Evolutionary conservation across 768 basidiomycete genomes (phyloP), one percentile per base, ranked within the genome.

Genomic region (Mrakia frigida): DNA sequence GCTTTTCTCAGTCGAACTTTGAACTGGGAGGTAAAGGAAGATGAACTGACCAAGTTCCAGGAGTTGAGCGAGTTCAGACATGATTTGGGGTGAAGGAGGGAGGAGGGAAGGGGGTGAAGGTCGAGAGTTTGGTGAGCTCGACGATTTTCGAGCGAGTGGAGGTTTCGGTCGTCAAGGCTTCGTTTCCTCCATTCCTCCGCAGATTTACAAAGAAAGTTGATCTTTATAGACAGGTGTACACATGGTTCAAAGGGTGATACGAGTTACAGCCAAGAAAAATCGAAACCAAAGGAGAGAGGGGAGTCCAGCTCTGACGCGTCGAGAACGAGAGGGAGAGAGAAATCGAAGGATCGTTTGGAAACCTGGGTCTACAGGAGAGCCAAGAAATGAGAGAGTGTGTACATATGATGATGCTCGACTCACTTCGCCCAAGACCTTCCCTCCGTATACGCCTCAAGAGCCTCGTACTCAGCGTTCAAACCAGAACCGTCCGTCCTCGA

Each of bases 11-110:
- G 16, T 18, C 35, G 21, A 37, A 52, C 4, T 18, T 6, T 4
- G 18, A 0, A 9, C 50, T 14, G 1, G 39, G 5, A 9, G 63
- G 25, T 53, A 1, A 1, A 65, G 0, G 31, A 6, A 43, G 6
- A 25, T 18, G n/a, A 43, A 67, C 52, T 18, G 14, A 77, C 76
- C 53, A 23, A 77, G 70, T 52, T 77, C 76, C 35, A 67, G 59
- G 21, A 73, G 72, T 35, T 77, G 76, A 31, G 13, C 70, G 14
- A 77, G 76, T 60, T 72, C 76, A 25, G 74, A 75, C 65, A 68
- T 68, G 39, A 39, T 37, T 41, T 35, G 1, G 28, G 61, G n/a
- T 6, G 39, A 1, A 23, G 39, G 65, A 3, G 65, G 35, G 37
- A 68, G 25, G 65, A n/a, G 9, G 14, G 28, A n/a, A 39, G 65